A percentile compares a stretch with the other conserved stretches of the same genome.
These are phyloP conservation scores for Beauveria asiatica DNA, from an alignment of 2,329 filamentous ascomycete genomes.

Conservation along the genomic window DNA sequence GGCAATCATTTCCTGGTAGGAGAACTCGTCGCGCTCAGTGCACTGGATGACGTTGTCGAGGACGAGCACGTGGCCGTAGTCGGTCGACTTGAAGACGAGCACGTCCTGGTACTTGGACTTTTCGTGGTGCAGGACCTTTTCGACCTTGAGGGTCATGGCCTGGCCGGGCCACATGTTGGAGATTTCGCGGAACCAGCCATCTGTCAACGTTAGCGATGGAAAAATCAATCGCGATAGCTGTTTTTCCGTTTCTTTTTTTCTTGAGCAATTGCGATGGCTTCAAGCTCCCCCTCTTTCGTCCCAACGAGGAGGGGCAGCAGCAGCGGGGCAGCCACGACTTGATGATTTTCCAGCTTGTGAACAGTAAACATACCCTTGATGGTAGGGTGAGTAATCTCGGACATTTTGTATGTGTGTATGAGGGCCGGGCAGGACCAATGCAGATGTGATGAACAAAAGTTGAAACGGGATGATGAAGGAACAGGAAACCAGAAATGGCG, in stretches of 20 bases:
- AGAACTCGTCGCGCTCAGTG: slow-evolving; percentile 98
- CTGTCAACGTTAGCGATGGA: slow-evolving; percentile 35
- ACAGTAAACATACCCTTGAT: slow-evolving; percentile 43
- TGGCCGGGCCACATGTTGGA: slow-evolving; percentile 98
- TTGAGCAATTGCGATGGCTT: background rate
- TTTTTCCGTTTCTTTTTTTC: background rate
- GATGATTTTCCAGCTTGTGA: background rate
- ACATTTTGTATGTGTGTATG: slow-evolving; percentile 30
- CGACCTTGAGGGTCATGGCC: slow-evolving; percentile 97
- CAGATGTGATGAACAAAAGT: background rate
- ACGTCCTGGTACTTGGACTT: slow-evolving; percentile 99
- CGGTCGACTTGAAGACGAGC: slow-evolving; percentile 94
- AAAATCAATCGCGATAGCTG: slow-evolving; percentile 9
- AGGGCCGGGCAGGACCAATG: slow-evolving; percentile 1
- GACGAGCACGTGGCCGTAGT: slow-evolving; percentile 93
- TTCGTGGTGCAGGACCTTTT: slow-evolving; percentile 97
- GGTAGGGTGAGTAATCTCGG: slow-evolving; percentile 47
- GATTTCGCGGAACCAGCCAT: slow-evolving; percentile 99
- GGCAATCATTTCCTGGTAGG: slow-evolving; percentile 99
- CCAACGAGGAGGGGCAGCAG: slow-evolving; percentile 19
- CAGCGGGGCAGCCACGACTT: slow-evolving; percentile 1
- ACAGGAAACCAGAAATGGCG: slow-evolving; percentile 6
- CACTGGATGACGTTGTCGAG: slow-evolving; percentile 98
- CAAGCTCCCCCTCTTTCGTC: background rate
- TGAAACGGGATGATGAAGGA: slow-evolving; percentile 9